Base-by-base conservation (phyloP, 805 yeast genomes). In the Candida sakaeoensis region DNA sequence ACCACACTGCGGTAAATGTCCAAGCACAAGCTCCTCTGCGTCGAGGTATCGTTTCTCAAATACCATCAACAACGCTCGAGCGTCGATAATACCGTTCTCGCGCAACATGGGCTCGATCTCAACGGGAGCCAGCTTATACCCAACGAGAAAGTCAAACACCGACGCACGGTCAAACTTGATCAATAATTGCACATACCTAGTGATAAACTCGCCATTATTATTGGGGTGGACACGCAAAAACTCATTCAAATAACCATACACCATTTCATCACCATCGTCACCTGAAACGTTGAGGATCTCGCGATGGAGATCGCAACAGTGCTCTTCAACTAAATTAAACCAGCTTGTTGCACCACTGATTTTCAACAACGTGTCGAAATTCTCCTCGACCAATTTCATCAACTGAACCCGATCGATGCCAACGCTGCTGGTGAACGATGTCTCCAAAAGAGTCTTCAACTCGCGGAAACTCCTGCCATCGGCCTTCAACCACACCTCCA, bases 301-400 rank as follows among this genome's bases (percentile, higher is more conserved):
- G 1, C 42, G 34, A 48, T 76, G 77, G 26, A 78, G 43, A 1
- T 47, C 42, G 0, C 76, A 75, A 36, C 60, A 51, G 46, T 64
- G 56, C 12, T 49, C 50, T 10, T 63, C 51, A 8, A 79, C 54
- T 4, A 71, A 41, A 3, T 37, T 40, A 3, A 70, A 69, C 51
- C 76, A 58, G 5, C 33, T 33, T 7, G 55, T 60, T 1, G 39
- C 43, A 1, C 65, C 51, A 44, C 73, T 69, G 4, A 56, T 52
- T 1, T 37, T 41, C 1, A 56, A 40, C 26, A 65, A 51, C 19
- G 36, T 36, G 10, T 32, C 46, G 39, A 63, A 64, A 37, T 65
- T 54, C 1, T 40, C 43, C 27, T 45, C 48, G 14, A 68, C 42
- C 4, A 58, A 52, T 10, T 36, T 34, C 2, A 55, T 39, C 27